Evolutionary conservation across 176 grass and related monocot species (phyloP).

Genomic region (Avena eriantha): DNA sequence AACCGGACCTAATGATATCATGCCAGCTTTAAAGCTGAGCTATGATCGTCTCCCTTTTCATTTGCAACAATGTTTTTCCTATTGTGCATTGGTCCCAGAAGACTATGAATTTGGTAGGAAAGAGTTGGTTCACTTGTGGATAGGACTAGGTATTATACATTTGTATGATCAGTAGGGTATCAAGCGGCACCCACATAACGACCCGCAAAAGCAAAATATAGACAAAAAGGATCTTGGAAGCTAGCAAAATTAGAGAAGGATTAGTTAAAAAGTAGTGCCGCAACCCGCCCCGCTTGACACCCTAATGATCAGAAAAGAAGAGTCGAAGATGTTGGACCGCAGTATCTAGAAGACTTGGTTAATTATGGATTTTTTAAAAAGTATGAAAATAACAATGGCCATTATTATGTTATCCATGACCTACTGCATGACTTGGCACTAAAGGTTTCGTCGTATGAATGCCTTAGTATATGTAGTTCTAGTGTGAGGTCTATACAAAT

Average conservation of each 20-base stretch:
- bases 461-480: conserved; percentile 1
- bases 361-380: background rate
- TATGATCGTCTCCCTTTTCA: conserved; percentile 38
- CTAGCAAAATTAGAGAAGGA: too few species aligned
- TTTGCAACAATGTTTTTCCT: background rate
- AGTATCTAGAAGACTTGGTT: background rate
- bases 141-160: conserved; percentile 17
- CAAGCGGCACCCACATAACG: too few species aligned
- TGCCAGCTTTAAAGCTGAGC: conserved; percentile 45
- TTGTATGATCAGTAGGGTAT: too few species aligned
- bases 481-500: background rate
- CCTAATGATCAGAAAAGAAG: background rate
- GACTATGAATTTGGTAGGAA: background rate
- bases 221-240: too few species aligned
- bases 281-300: too few species aligned
- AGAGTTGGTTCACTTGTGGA: conserved; percentile 39
- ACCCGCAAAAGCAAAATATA: too few species aligned
- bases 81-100: conserved; percentile 41
- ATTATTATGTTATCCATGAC: conserved; percentile 29
- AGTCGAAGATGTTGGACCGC: background rate
- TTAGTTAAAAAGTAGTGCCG: too few species aligned
- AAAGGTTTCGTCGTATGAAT: conserved; percentile 29
- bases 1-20: background rate
- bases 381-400: fast-evolving
- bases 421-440: conserved; percentile 30